Conservation (phyloP, 2,329 filamentous ascomycete species). For the Didymella keratinophila region DNA sequence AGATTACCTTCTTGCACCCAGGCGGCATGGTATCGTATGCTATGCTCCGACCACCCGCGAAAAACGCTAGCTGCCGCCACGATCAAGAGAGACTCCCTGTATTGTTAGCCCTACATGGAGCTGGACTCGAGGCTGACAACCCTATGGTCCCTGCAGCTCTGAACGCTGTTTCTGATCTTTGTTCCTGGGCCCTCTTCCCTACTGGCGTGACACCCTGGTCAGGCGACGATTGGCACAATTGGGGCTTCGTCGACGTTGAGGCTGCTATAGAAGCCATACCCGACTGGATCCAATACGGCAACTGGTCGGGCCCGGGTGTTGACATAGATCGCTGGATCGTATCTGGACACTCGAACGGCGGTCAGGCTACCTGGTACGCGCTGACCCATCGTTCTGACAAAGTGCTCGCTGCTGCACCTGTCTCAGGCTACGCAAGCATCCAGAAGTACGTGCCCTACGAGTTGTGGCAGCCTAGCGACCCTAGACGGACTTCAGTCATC, state of each 20-base stretch:
- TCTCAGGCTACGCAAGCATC: constrained; percentile 67
- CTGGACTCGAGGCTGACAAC: constrained; percentile 63
- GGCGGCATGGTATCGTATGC: constrained; percentile 64
- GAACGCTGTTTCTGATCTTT: constrained; percentile 60
- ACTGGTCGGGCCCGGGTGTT: constrained; percentile 59
- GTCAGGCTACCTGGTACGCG: constrained; percentile 66
- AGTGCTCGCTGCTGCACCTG: constrained; percentile 63
- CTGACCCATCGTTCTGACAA: constrained; percentile 65
- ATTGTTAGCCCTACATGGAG: constrained; percentile 63
- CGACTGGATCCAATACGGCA: constrained; percentile 58
- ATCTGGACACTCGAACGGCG: constrained; percentile 67
- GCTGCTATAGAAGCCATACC: constrained; percentile 60
- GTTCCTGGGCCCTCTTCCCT: constrained; percentile 64
- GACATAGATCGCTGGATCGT: constrained; percentile 61
- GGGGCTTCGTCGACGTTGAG: constrained; percentile 65
- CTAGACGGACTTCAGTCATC: constrained; percentile 57
- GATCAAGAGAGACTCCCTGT: constrained; percentile 53
- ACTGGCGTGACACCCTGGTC: constrained; percentile 67
- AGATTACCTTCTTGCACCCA: constrained; percentile 63
- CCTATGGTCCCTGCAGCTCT: constrained; percentile 57
- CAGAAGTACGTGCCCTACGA: constrained; percentile 66
- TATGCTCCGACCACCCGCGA: constrained; percentile 62
- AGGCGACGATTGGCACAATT: constrained; percentile 68
- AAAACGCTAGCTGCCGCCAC: constrained; percentile 44
- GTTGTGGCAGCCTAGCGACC: constrained; percentile 64